Evolutionary conservation across 345 rosid genomes (phyloP).

Genomic region (Pistacia vera): DNA sequence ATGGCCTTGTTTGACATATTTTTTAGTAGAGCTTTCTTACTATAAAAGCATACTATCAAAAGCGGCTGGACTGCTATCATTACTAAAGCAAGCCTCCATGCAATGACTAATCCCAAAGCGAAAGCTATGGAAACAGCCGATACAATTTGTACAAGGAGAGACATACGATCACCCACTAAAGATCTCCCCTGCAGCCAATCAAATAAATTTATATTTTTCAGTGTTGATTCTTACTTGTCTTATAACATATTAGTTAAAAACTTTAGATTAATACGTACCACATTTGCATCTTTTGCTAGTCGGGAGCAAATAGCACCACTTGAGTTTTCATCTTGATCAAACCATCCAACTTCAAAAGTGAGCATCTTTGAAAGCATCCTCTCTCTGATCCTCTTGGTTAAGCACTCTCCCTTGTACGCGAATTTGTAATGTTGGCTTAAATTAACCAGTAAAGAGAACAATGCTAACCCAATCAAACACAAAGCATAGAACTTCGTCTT

Average conservation of each 20-base stretch:
- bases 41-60: slow-evolving; percentile 44
- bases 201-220: too few relatives aligned
- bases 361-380: slow-evolving; percentile 66
- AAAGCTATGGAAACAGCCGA: slow-evolving; percentile 53
- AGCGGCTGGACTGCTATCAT: slow-evolving; percentile 61
- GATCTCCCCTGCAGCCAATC: slow-evolving; percentile 38
- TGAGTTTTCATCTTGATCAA: slow-evolving; percentile 67
- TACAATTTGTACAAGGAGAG: slow-evolving; percentile 52
- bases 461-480: slow-evolving; percentile 46
- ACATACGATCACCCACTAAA: slow-evolving; percentile 56
- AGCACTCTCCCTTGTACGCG: slow-evolving; percentile 60
- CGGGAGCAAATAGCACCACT: slow-evolving; percentile 70
- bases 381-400: slow-evolving; percentile 74
- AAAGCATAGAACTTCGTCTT: slow-evolving; percentile 49
- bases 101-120: slow-evolving; percentile 57
- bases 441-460: slow-evolving; percentile 48
- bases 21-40: slow-evolving; percentile 41
- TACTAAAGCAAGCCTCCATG: slow-evolving; percentile 65
- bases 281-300: slow-evolving; percentile 68
- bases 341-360: slow-evolving; percentile 81
- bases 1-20: slow-evolving; percentile 47
- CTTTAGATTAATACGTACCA: slow-evolving; percentile 35
- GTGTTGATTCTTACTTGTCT: too few relatives aligned
- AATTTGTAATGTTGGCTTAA: slow-evolving; percentile 64
- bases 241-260: not conserved